These are phyloP conservation scores for Paraconiothyrium brasiliense DNA, from an alignment of 2,329 filamentous ascomycete species.

Conservation along the genomic window DNA sequence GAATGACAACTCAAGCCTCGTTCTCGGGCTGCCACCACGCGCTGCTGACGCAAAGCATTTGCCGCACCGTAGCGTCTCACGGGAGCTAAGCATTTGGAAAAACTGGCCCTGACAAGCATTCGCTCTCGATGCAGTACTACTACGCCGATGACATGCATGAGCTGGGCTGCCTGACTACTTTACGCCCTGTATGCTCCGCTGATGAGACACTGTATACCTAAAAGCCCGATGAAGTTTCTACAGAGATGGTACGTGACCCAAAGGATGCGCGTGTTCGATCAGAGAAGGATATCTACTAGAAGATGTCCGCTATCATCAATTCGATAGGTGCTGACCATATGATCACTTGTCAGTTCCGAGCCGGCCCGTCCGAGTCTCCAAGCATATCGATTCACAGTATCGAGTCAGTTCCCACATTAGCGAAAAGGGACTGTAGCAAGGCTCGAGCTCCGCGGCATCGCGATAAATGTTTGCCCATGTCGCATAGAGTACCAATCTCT, in stretches of 20 bases:
- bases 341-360: constrained; percentile 7
- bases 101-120: not conserved
- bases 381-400: not conserved
- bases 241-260: not conserved
- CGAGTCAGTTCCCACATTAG: constrained; percentile 1
- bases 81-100: not conserved
- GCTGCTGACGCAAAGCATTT: not conserved
- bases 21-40: not conserved
- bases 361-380: not conserved
- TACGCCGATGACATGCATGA: not conserved
- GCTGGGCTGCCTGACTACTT: not conserved
- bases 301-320: not conserved
- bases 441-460: not conserved
- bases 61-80: not conserved
- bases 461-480: constrained; percentile 4
- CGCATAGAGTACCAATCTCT: not conserved
- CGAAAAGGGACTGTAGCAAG: not conserved
- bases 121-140: not conserved
- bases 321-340: constrained; percentile 7
- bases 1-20: not conserved
- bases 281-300: not conserved
- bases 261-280: not conserved
- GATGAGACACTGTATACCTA: not conserved
- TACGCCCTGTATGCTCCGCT: not conserved
- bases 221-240: not conserved